Evolutionary conservation across 1,139 yeast species (phyloP), one percentile per base, ranked within the genome.

Genomic region (Tardiomyces depauwii): DNA sequence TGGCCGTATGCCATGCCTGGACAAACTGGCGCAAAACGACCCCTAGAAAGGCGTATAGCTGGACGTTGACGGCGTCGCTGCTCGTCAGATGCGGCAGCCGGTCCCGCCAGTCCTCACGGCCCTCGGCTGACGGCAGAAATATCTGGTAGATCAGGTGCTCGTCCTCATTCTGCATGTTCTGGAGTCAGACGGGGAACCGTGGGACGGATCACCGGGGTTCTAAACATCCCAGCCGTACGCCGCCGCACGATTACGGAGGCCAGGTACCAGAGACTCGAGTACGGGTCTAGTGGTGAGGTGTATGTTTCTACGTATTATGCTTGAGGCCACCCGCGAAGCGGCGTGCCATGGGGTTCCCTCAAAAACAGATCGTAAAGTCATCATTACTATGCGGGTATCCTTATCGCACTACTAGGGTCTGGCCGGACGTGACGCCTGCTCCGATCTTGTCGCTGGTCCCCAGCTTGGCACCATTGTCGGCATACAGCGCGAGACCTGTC

Each of bases 21-120:
- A 75, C 65, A 53, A 75, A 74, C 47, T 70, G 70, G n/a, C 68
- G 63, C 42, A 72, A 49, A 3, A 74, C 54, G 19, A 74, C 56
- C 0, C 75, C 74, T 10, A 73, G 49, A 3, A 75, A 52, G 1
- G 74, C 70, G 51, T 73, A 72, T 7, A 74, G 55, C 51, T 72
- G 70, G 1, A 62, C 50, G 52, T 74, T 75, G 4, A 73, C 65
- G 1, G 50, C 51, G 2, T 59, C 56, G 0, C 65, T 60, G 2
- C 51, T 47, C 2, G 71, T 65, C 23, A 69, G 54, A 1, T 55
- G 50, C 1, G 71, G 70, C 2, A 68, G 54, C 3, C 49, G 49
- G n/a, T 55, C 58, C n/a, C 53, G 46, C 52, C 59, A 54, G 32
- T 51, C 53, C n/a, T 49, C 44, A 28, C 42, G 44, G 18, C 44